Evolutionary conservation across 768 basidiomycete genomes (phyloP).

Genomic region (Kwoniella sp.): DNA sequence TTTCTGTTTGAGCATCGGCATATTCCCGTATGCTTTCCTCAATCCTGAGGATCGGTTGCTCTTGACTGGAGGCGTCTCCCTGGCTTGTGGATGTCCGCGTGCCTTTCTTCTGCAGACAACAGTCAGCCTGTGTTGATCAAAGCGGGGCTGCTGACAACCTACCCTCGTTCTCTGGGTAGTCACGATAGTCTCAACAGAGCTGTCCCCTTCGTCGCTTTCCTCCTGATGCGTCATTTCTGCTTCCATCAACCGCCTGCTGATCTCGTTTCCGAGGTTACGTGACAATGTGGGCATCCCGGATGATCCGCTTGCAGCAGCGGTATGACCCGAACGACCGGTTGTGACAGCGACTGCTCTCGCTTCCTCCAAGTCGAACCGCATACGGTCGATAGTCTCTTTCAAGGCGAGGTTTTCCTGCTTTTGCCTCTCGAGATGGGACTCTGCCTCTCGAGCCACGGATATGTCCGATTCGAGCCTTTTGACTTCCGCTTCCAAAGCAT

Average conservation of each 20-base stretch:
- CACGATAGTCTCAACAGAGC: slow-evolving; percentile 65
- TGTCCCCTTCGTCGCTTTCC: slow-evolving; percentile 56
- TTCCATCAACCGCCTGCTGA: slow-evolving; percentile 57
- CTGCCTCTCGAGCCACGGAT: slow-evolving; percentile 63
- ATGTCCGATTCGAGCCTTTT: slow-evolving; percentile 69
- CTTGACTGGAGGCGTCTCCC: neutral
- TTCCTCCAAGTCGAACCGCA: slow-evolving; percentile 91
- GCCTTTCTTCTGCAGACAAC: slow-evolving; percentile 51
- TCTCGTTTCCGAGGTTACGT: slow-evolving; percentile 48
- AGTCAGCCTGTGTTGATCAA: neutral
- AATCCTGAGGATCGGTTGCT: slow-evolving; percentile 18
- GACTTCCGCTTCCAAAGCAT: slow-evolving; percentile 68
- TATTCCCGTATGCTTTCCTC: slow-evolving; percentile 61
- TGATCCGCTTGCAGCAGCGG: slow-evolving; percentile 20
- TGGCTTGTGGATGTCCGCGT: neutral
- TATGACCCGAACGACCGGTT: slow-evolving; percentile 54
- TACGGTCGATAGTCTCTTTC: slow-evolving; percentile 92
- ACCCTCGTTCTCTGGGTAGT: slow-evolving; percentile 59
- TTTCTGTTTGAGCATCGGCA: slow-evolving; percentile 67
- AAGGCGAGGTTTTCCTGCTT: slow-evolving; percentile 89
- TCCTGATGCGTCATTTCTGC: slow-evolving; percentile 55
- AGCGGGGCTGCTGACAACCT: slow-evolving; percentile 32
- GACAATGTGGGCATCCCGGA: slow-evolving; percentile 35
- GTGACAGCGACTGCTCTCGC: slow-evolving; percentile 58
- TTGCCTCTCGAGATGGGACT: slow-evolving; percentile 76